phyloP scores from a whole-genome alignment of 176 grass and related monocot genomes.

The Juncus effusus region DNA sequence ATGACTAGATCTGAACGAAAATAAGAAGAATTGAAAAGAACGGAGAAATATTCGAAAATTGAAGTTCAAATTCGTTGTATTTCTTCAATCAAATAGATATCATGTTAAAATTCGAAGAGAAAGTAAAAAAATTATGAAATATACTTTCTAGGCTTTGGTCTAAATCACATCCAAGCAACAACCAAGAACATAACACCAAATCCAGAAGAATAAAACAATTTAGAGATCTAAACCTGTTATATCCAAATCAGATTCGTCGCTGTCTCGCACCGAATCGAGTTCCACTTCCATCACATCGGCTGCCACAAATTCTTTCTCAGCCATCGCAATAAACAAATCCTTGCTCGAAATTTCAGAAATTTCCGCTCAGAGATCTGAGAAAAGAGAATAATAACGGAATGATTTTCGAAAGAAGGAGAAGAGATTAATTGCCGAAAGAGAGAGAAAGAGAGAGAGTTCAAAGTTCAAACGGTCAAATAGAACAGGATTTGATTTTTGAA shows the following conservation, averaged over 20 bases:
- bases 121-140: background rate
- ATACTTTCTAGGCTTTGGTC: background rate
- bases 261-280: slow-evolving; percentile 1
- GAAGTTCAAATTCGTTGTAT: background rate
- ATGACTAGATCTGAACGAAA: slow-evolving; percentile 16
- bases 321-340: slow-evolving; percentile 5
- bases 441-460: background rate
- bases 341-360: background rate
- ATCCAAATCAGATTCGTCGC: background rate
- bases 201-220: background rate
- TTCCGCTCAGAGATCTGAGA: background rate
- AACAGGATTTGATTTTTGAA: slow-evolving; percentile 27
- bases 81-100: background rate
- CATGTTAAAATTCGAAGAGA: background rate
- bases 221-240: slow-evolving; percentile 13
- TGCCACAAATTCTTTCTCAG: slow-evolving; percentile 12
- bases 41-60: background rate
- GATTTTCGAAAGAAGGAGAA: background rate
- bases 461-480: slow-evolving; percentile 35
- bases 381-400: background rate
- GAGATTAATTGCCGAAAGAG: background rate
- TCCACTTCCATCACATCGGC: background rate
- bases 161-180: background rate
- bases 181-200: background rate
- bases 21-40: background rate